Evolutionary conservation across 345 rosid species (phyloP), one percentile per base, ranked within the genome.

Genomic region (Clausena lansium): DNA sequence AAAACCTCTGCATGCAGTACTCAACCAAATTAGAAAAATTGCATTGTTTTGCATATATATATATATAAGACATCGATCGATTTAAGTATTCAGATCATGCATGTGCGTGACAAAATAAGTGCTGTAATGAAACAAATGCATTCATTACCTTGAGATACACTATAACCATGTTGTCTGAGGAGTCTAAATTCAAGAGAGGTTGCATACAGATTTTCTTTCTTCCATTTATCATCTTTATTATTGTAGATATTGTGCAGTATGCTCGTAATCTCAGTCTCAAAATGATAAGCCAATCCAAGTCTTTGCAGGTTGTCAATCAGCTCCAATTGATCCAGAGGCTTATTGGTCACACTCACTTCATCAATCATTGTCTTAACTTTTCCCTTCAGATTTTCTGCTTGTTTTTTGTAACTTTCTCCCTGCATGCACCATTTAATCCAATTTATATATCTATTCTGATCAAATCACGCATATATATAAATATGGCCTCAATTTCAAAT

Each of bases 1-100:
- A 64, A 76, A 55, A 52, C 52, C 14, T 71, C 83, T 80, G 67
- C 77, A 20, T 20, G 27, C 59, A 25, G 14, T 41, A 27, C 3
- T 4, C 41, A 17, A 32, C 30, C 41, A 28, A 71, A 4, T 25
- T 11, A 11, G 15, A 11, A 11, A 45, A 45, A 3, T 11, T 10
- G 50, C 15, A 45, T 45, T 45, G 3, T 45, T 45, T 45, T 10
- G 14, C 47, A 41, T 41, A 41, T 41, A 41, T 41, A 41, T 10
- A 41, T 41, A 41, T 41, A 41, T 2, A 41, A 41, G 13, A 10
- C 10, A 41, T 10, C 14, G 0, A 41, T 41, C 50, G 50, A 45
- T 45, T 45, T 11, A 45, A 11, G 15, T 45, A 45, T 3, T 45
- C 5, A 45, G 50, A 11, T 45, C 17, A 45, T 45, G 50, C 17